Conservation (phyloP, 2,329 filamentous ascomycete species). For the Corynespora cassiicola region DNA sequence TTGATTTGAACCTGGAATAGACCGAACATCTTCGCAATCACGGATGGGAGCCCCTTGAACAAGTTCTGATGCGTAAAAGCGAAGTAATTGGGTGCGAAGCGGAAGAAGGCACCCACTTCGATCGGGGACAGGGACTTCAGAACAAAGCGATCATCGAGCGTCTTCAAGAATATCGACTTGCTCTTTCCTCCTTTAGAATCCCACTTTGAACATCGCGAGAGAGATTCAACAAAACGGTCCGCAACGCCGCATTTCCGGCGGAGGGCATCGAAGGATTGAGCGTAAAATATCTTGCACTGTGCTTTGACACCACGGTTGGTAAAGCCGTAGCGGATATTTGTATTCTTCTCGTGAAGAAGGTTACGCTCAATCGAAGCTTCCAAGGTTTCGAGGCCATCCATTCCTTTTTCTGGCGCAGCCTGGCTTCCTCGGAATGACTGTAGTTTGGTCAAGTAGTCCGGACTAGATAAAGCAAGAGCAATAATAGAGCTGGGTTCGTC, state of each 20-base stretch:
- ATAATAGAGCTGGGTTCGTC: conserved; percentile 97
- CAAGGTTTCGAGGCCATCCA: conserved; percentile 27
- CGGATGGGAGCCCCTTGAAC: conserved; percentile 90
- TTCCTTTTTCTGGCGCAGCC: conserved; percentile 22
- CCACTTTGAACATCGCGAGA: conserved; percentile 96
- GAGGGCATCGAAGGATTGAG: conserved; percentile 95
- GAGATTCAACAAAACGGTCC: conserved; percentile 91
- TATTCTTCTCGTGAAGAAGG: conserved; percentile 82
- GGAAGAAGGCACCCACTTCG: conserved; percentile 91
- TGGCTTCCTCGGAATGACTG: conserved; percentile 63
- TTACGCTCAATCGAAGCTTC: conserved; percentile 85
- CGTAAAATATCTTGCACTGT: conserved; percentile 98
- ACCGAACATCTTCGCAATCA: conserved; percentile 98
- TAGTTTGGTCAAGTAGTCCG: conserved; percentile 85
- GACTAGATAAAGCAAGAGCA: conserved; percentile 86
- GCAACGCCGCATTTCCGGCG: conserved; percentile 90
- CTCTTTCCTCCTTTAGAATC: conserved; percentile 98
- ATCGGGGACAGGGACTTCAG: conserved; percentile 90
- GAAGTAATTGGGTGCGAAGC: conserved; percentile 96
- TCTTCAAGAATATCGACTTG: conserved; percentile 96
- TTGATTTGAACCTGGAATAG: conserved; percentile 98
- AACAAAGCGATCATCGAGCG: conserved; percentile 90
- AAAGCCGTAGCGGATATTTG: conserved; percentile 95
- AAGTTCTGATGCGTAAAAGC: conserved; percentile 95
- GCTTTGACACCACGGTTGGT: conserved; percentile 92